Percentiles rank a stretch among this genome's conserved stretches.
phyloP scores from a whole-genome alignment of 192 early-diverging fungal species.

The Backusella sp. region DNA sequence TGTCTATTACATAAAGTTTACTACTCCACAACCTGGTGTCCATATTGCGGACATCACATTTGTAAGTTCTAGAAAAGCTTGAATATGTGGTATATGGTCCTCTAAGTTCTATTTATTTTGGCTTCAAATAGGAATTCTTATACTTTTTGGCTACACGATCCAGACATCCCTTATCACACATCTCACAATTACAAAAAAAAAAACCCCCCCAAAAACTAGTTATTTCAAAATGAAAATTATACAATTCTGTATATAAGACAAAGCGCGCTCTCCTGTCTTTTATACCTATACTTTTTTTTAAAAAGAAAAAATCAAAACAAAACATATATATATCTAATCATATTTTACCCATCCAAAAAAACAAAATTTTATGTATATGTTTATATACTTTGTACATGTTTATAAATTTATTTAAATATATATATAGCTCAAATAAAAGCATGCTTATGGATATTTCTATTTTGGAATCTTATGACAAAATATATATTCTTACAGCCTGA shows the following conservation, averaged over 20 bases:
- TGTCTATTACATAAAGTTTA: not conserved
- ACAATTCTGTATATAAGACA: not conserved
- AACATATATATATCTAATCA: not conserved
- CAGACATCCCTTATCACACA: not conserved
- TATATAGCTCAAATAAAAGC: not conserved
- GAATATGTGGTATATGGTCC: not conserved
- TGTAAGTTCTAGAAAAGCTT: not conserved
- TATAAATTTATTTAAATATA: not conserved
- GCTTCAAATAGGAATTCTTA: not conserved
- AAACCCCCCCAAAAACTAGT: not conserved
- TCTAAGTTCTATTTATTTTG: not conserved
- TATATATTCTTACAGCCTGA: conserved; percentile 5
- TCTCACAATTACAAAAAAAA: not conserved
- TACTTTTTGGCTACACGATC: not conserved
- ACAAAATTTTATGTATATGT: not conserved
- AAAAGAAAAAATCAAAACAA: not conserved
- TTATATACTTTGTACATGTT: not conserved
- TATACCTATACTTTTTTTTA: not conserved
- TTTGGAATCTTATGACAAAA: conserved; percentile 6
- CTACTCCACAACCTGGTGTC: not conserved
- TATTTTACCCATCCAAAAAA: not conserved
- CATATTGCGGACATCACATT: not conserved
- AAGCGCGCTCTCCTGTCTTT: not conserved
- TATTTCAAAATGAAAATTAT: not conserved
- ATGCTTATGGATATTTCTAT: not conserved